A percentile compares a stretch with the other conserved stretches of the same genome.
phyloP scores from a whole-genome alignment of 257 asterid genomes.

The Rauvolfia tetraphylla region DNA sequence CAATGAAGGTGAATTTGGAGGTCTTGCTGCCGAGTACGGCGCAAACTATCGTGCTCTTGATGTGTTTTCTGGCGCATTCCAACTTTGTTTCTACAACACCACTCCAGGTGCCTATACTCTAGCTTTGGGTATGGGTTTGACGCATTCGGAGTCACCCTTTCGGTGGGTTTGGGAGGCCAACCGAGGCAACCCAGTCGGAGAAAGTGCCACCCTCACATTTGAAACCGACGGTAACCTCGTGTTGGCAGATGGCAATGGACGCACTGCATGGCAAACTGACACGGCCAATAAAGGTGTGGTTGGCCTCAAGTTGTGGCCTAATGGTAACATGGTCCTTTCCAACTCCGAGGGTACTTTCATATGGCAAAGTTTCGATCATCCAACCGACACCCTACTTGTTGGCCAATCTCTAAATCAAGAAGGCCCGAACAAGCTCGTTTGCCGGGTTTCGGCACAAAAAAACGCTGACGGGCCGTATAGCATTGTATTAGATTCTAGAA shows the following conservation, averaged over 20 bases:
- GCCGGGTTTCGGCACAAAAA: conserved; percentile 16
- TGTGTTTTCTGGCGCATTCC: conserved; percentile 18
- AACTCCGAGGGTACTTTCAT: conserved; percentile 17
- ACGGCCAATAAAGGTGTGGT: conserved; percentile 28
- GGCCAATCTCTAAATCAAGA: conserved; percentile 20
- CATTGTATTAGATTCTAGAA: conserved; percentile 23
- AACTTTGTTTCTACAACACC: conserved; percentile 32
- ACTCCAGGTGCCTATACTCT: conserved; percentile 27
- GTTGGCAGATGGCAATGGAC: conserved; percentile 28
- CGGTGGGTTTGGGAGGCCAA: conserved; percentile 36
- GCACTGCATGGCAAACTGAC: conserved; percentile 22
- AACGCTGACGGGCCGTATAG: conserved; percentile 26
- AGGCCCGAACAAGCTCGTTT: conserved; percentile 24
- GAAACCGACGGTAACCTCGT: conserved; percentile 26
- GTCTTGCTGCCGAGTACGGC: conserved; percentile 18
- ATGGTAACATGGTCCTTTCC: conserved; percentile 33
- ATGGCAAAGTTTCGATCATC: conserved; percentile 39
- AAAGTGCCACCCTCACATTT: conserved; percentile 27
- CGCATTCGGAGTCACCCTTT: conserved; percentile 20
- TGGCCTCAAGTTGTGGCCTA: conserved; percentile 24
- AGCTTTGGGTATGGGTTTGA: conserved; percentile 21
- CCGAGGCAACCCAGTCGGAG: conserved; percentile 26
- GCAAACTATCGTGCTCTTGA: conserved; percentile 20
- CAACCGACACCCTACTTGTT: conserved; percentile 30
- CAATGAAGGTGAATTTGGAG: conserved; percentile 30